Base-by-base conservation (phyloP, 2,329 filamentous ascomycete genomes). In the Ophiostoma ips region DNA sequence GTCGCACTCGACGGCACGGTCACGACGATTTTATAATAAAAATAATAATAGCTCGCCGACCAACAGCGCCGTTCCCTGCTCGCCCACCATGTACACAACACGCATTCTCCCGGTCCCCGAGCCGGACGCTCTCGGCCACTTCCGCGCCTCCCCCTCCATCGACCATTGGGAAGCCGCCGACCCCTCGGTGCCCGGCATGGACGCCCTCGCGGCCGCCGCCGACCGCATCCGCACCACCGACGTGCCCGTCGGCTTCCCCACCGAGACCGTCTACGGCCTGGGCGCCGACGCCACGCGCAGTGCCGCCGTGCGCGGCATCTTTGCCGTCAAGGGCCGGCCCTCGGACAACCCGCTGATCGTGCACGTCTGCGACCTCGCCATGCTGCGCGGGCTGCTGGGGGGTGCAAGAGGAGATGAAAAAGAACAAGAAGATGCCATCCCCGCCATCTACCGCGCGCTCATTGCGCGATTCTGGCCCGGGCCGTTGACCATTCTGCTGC, bases 261-360 rank as follows among this genome's bases (percentile, higher is more conserved):
- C 92, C 0, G 92, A 98, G 68, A 98, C 92, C 0, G 92, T 98
- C 1, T 98, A 98, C 63, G 92, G 92, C 0, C 75, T 98, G 8
- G 92, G 88, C n/a, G 92, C 92, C 13, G 92, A 96, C 68, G 92
- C 92, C 11, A 96, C 89, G 24, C 78, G 87, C 58, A 87, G 82
- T 59, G 72, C 70, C 21, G 84, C 90, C 2, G 90, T 96, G 7
- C 80, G 76, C 60, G 89, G 88, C n/a, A 98, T 98, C 57, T 98
- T 92, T 65, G 73, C 78, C 19, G 88, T 87, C 48, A 98, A 98
- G 68, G 84, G 87, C 50, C 71, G 92, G 50, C 92, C 92, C 3
- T 84, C 84, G 7, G 92, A 98, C 62, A 98, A 98, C 63, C 92
- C 92, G 16, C 76, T 98, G 52, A 98, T 98, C 58, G 81, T 95